These are phyloP conservation scores for Malassezia psittaci DNA, from an alignment of 1,284 basidiomycete species.

Conservation along the genomic window DNA sequence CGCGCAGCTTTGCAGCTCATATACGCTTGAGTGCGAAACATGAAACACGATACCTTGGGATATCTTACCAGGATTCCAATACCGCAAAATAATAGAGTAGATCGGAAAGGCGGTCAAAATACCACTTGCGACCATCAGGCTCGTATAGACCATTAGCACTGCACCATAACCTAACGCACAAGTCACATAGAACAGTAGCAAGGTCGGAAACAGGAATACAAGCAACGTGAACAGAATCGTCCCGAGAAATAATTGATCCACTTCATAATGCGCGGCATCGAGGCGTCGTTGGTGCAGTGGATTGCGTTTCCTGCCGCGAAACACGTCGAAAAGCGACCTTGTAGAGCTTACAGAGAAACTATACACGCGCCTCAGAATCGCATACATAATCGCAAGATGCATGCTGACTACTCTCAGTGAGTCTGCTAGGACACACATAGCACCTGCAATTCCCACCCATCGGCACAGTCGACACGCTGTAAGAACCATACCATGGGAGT, in stretches of 20 bases:
- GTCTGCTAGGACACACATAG: conserved; percentile 62
- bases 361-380: conserved; percentile 59
- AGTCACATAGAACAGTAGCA: conserved; percentile 70
- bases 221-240: conserved; percentile 87
- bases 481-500: no score
- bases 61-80: neutral
- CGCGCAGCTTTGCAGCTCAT: neutral
- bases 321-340: conserved; percentile 79
- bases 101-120: conserved; percentile 82
- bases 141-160: conserved; percentile 16
- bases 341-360: conserved; percentile 57
- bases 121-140: conserved; percentile 37
- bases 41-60: neutral
- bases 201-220: conserved; percentile 80
- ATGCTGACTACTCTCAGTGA: conserved; percentile 59
- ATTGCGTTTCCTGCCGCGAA: conserved; percentile 59
- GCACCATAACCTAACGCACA: conserved; percentile 60
- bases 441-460: conserved; percentile 58
- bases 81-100: conserved; percentile 70
- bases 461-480: no score
- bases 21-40: neutral
- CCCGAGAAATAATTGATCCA: conserved; percentile 86
- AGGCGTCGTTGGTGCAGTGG: conserved; percentile 63
- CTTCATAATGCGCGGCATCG: conserved; percentile 79
- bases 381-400: conserved; percentile 66